Conservation (phyloP, 2,329 filamentous ascomycete genomes). For the Diaporthe vaccinii region DNA sequence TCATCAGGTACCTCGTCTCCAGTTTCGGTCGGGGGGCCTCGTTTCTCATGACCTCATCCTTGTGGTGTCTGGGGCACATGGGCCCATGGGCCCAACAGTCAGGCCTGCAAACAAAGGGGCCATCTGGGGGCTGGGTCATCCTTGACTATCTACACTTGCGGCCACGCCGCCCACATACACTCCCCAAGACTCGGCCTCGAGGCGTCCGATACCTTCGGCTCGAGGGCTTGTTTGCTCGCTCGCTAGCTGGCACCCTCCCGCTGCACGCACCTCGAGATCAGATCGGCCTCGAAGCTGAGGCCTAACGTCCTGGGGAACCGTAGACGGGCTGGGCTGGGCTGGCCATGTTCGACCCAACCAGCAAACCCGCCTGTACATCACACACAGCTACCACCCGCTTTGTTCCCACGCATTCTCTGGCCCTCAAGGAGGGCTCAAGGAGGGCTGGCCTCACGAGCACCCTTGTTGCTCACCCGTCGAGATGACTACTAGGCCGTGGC, state of each 20-base stretch:
- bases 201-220: neutral
- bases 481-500: constrained; percentile 38
- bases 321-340: neutral
- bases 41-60: constrained; percentile 38
- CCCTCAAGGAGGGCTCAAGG: neutral
- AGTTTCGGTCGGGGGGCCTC: neutral
- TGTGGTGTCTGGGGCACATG: constrained; percentile 33
- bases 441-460: neutral
- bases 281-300: constrained; percentile 21
- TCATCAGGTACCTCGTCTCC: neutral
- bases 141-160: constrained; percentile 34
- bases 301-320: constrained; percentile 16
- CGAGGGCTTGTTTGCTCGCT: neutral
- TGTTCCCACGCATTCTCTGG: constrained; percentile 14
- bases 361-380: constrained; percentile 13
- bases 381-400: constrained; percentile 23
- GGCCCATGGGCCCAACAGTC: constrained; percentile 27
- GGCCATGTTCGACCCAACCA: constrained; percentile 1
- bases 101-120: constrained; percentile 28
- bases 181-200: neutral
- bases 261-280: neutral
- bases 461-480: constrained; percentile 35
- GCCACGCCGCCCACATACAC: neutral
- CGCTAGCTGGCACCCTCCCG: constrained; percentile 4
- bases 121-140: neutral